Percentiles rank a stretch among this genome's conserved stretches.
Conservation (phyloP, 257 asterid species). For the Fraxinus cuspidata region DNA sequence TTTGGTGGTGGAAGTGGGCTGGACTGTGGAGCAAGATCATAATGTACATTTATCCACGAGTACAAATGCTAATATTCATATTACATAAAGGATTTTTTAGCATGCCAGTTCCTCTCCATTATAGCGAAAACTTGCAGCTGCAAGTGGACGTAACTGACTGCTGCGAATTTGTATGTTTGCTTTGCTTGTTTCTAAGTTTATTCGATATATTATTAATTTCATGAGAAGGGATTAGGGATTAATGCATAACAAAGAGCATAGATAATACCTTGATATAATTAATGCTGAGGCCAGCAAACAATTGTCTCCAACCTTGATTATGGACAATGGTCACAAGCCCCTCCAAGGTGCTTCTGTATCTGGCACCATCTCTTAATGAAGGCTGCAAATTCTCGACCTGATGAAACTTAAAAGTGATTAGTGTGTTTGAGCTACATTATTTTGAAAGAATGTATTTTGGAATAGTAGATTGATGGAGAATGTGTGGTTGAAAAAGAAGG, state of each 20-base stretch:
- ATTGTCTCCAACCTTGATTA: constrained; percentile 84
- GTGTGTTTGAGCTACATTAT: no score
- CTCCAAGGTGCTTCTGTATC: constrained; percentile 66
- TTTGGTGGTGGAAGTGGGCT: no score
- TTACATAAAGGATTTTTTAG: no score
- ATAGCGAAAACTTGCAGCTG: not conserved
- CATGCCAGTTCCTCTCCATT: not conserved
- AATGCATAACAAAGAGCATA: not conserved
- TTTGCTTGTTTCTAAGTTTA: no score
- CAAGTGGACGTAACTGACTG: not conserved
- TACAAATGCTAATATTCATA: no score
- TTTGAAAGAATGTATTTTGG: no score
- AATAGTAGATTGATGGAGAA: no score
- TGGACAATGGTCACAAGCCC: constrained; percentile 62
- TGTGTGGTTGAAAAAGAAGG: no score
- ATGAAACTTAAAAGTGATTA: constrained; percentile 16
- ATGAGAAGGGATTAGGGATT: not conserved
- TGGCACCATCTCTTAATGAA: constrained; percentile 44
- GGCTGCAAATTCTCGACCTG: constrained; percentile 86
- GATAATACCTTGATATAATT: constrained; percentile 80
- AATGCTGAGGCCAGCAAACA: constrained; percentile 94
- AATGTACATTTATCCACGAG: no score
- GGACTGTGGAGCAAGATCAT: no score
- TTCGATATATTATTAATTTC: not conserved
- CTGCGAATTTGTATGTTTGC: not conserved